Base-by-base conservation (phyloP, 306 rosid genomes). In the Lithocarpus polystachyus region DNA sequence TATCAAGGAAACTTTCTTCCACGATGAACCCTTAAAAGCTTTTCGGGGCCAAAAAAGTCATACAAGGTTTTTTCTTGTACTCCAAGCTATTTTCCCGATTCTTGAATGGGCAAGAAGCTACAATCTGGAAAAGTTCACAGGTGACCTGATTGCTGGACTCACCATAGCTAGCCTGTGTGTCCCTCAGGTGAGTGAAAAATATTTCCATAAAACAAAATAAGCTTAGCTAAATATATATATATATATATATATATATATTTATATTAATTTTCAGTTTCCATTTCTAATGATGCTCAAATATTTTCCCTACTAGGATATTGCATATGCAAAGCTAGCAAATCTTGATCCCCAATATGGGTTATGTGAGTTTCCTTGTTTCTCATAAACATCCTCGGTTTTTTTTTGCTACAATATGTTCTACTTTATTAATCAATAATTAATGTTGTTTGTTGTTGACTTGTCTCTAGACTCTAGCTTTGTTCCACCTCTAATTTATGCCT, bases 121-220 rank as follows among this genome's bases (percentile, higher is more conserved):
- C 33, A 68, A 24, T 22, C 73, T 89, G n/a, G 0, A 26, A 6
- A 88, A 85, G 52, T 86, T 93, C 75, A 88, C 45, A 78, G 98
- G 87, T 54, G 92, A 88, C 79, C 35, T 88, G 5, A n/a, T 88
- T 48, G 14, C 92, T 53, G 92, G 92, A 52, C 88, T 93, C 2
- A 93, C 98, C 81, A 87, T 91, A 87, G 98, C 97, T 26, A 91
- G 97, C 75, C 92, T 93, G 1, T 89, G 94, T 29, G 89, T 93
- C 75, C 98, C 98, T 77, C 98, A 92, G 92, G 96, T 91, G 0
- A 45, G 4, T 17, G 45, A 37, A 22, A 19, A 20, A 7, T 1
- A 4, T 56, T 24, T 40, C 28, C 51, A 17, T 53, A 8, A 12
- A 57, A n/a, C 62, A 4, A 26, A 12, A 2, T 10, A 48, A 12